Evolutionary conservation across 2,329 filamentous ascomycete species (phyloP).

Genomic region (Exophiala mesophila): DNA sequence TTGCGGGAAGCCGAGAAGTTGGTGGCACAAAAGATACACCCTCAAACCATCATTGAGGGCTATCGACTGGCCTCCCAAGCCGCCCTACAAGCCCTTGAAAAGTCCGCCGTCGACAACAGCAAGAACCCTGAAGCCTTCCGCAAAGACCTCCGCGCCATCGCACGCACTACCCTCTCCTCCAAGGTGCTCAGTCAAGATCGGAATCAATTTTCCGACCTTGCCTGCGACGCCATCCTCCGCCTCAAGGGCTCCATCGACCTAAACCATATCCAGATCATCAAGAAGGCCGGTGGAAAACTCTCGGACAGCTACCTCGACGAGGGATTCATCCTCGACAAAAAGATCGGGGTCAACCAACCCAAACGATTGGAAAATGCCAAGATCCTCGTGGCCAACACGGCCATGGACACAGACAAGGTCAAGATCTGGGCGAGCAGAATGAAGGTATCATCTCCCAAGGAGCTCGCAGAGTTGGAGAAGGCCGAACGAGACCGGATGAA

Average conservation of each 20-base stretch:
- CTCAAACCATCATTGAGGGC: conserved; percentile 98
- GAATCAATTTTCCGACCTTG: conserved; percentile 83
- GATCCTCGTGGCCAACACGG: conserved; percentile 94
- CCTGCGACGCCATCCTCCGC: conserved; percentile 84
- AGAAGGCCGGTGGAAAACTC: conserved; percentile 96
- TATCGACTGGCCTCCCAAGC: conserved; percentile 95
- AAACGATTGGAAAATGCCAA: conserved; percentile 97
- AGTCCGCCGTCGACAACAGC: conserved; percentile 84
- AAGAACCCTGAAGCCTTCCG: conserved; percentile 76
- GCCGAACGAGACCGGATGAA: conserved; percentile 99
- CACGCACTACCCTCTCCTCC: conserved; percentile 90
- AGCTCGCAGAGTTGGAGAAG: conserved; percentile 96
- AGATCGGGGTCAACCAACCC: conserved; percentile 97
- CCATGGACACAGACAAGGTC: conserved; percentile 99
- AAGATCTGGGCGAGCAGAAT: conserved; percentile 98
- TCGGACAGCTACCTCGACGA: conserved; percentile 97
- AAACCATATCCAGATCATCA: conserved; percentile 98
- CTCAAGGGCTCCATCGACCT: conserved; percentile 88
- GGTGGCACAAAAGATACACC: conserved; percentile 97
- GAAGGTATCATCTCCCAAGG: conserved; percentile 93
- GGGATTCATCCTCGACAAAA: conserved; percentile 98
- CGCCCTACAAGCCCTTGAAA: conserved; percentile 76
- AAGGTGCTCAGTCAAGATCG: conserved; percentile 95
- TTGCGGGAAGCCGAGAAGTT: conserved; percentile 95
- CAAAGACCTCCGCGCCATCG: conserved; percentile 84